Evolutionary conservation across 1,284 basidiomycete species (phyloP), one percentile per base, ranked within the genome.

Genomic region (Porodaedalea pini): DNA sequence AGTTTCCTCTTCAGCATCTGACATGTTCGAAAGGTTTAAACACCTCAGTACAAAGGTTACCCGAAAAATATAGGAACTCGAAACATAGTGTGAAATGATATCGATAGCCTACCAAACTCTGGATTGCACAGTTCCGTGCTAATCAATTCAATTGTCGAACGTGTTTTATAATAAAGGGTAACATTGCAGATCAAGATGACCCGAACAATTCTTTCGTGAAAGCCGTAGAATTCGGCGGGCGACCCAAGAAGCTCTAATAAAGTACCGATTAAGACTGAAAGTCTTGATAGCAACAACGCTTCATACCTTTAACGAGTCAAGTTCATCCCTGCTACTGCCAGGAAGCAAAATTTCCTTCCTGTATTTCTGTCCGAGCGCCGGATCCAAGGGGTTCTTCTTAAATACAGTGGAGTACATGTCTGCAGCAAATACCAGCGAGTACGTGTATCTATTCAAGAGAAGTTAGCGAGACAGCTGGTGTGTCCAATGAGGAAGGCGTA

Each of bases 381-480:
- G 83, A 65, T 86, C 81, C 59, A 93, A 75, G 23, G 89, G 90
- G 62, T 88, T 85, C 43, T 75, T 72, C 68, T 87, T 86, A 75
- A 92, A 92, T n/a, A 92, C 80, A 4, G 85, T 85, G 44, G 78
- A 73, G 70, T 88, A 91, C 88, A 91, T 91, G 69, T 91, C 88
- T 43, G 85, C 79, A 0, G 87, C 86, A 68, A 89, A 90, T 31
- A 89, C 87, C 19, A 87, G 75, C 5, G 83, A 87, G 63, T 86
- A 89, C 1, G 78, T 83, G 68, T 88, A 86, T 2, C 81, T 81
- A 58, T 27, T 36, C 11, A 50, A 50, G 3, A 21, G 44, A 2
- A 40, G 3, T 31, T 31, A 48, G 34, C 11, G 34, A 29, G 10
- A 41, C 17, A 27, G 13, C 36, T 19, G 49, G 10, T 17, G 4